A percentile compares a stretch with the other conserved stretches of the same genome.
Evolutionary conservation across 106 monocot genomes (phyloP).

Genomic region (Amphibolis antarctica): DNA sequence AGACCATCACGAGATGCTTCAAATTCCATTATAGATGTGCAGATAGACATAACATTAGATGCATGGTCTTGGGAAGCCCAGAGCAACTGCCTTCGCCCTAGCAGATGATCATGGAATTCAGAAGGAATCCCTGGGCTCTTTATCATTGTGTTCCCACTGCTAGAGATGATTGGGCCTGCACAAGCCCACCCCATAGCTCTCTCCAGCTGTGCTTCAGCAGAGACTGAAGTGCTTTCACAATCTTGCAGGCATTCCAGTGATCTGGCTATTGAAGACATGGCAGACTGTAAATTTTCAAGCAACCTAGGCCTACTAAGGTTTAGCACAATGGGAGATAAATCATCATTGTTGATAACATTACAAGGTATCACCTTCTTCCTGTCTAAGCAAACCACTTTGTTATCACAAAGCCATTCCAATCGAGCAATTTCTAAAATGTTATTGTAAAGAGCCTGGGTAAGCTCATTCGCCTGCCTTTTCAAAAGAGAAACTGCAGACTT

Average conservation of each 20-base stretch:
- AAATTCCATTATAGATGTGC: slow-evolving; percentile 75
- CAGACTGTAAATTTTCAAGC: slow-evolving; percentile 67
- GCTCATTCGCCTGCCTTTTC: slow-evolving; percentile 55
- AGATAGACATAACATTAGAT: slow-evolving; percentile 48
- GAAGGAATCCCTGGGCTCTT: slow-evolving; percentile 67
- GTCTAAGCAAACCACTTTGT: slow-evolving; percentile 30
- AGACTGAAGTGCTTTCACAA: slow-evolving; percentile 63
- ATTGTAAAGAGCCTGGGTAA: slow-evolving; percentile 50
- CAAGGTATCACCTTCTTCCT: slow-evolving; percentile 38
- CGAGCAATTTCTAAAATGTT: slow-evolving; percentile 62
- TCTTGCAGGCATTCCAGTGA: slow-evolving; percentile 56
- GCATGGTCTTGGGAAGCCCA: slow-evolving; percentile 50
- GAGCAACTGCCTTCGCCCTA: slow-evolving; percentile 55
- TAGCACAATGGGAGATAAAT: slow-evolving; percentile 34
- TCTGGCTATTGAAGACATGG: slow-evolving; percentile 44
- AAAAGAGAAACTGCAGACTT: slow-evolving; percentile 54
- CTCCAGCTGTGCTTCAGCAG: slow-evolving; percentile 85
- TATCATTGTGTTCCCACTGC: slow-evolving; percentile 17
- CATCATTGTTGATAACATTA: slow-evolving; percentile 39
- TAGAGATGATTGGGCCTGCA: slow-evolving; percentile 40
- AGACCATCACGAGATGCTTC: slow-evolving; percentile 93
- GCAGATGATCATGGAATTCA: slow-evolving; percentile 86
- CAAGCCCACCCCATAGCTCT: slow-evolving; percentile 99
- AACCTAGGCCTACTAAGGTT: slow-evolving; percentile 53
- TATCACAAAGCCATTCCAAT: slow-evolving; percentile 80